phyloP scores from a whole-genome alignment of 148 eudicot species.

The Chenopodium quinoa region DNA sequence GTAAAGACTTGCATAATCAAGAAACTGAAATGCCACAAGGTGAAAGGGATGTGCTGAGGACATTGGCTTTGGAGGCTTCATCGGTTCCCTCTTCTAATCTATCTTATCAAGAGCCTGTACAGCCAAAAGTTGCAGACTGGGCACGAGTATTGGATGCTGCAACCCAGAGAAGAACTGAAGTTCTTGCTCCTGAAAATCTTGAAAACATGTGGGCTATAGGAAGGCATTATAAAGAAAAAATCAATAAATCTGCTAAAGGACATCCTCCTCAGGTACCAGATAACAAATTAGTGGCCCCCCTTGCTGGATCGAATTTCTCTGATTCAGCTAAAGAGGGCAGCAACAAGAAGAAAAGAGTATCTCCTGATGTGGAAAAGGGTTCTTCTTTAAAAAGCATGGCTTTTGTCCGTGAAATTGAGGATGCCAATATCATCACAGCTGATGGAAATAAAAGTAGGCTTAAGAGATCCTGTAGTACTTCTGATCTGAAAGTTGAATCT shows the following conservation, averaged over 20 bases:
- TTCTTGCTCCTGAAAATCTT: conserved; percentile 94
- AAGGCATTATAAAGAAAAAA: conserved; percentile 77
- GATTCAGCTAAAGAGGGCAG: conserved; percentile 32
- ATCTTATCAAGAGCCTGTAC: conserved; percentile 39
- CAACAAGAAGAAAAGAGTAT: conserved; percentile 20
- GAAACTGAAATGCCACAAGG: conserved; percentile 30
- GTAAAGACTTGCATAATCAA: conserved; percentile 29
- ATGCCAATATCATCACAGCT: conserved; percentile 24
- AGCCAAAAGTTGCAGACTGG: conserved; percentile 76
- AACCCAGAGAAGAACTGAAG: conserved; percentile 92
- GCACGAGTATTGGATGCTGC: conserved; percentile 85
- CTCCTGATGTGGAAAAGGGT: conserved; percentile 28
- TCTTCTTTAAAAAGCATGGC: conserved; percentile 27
- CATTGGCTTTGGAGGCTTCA: conserved; percentile 36
- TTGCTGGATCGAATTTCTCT: conserved; percentile 32
- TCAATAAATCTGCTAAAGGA: conserved; percentile 45
- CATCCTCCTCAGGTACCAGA: conserved; percentile 35
- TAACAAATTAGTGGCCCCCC: conserved; percentile 27
- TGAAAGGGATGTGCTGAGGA: conserved; percentile 30
- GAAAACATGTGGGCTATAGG: conserved; percentile 98
- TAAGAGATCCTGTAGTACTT: conserved; percentile 82
- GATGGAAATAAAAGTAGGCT: conserved; percentile 49
- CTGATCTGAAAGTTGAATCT: conserved; percentile 50
- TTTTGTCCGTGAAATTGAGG: conserved; percentile 27
- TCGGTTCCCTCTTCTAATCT: conserved; percentile 31